Percentiles rank a stretch among this genome's conserved stretches.
These are phyloP conservation scores for Pisolithus sp. DNA, from an alignment of 768 basidiomycete genomes.

Conservation along the genomic window DNA sequence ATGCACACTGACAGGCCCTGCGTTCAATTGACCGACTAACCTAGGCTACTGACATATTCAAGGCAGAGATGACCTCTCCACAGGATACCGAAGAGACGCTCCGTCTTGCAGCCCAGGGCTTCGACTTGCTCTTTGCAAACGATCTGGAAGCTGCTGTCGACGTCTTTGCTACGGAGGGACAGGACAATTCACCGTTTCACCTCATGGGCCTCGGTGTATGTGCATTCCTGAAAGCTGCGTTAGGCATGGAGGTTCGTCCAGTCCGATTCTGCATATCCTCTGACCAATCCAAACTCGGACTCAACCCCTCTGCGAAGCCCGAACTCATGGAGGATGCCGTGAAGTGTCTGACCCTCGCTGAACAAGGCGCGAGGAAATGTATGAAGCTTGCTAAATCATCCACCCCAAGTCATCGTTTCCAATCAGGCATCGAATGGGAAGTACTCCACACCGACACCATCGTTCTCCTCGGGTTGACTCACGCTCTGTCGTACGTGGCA, in stretches of 20 bases:
- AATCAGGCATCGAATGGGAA: constrained; percentile 70
- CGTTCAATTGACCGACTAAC: no score
- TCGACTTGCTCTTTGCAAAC: constrained; percentile 65
- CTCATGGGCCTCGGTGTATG: constrained; percentile 65
- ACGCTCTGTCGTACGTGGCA: constrained; percentile 53
- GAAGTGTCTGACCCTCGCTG: constrained; percentile 47
- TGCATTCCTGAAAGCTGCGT: constrained; percentile 68
- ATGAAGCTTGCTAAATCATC: constrained; percentile 32
- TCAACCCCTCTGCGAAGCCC: not conserved
- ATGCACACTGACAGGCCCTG: no score
- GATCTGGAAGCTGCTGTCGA: constrained; percentile 50
- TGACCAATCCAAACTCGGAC: not conserved
- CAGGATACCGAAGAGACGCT: constrained; percentile 26
- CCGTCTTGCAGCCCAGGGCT: constrained; percentile 42
- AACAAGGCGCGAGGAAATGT: constrained; percentile 36
- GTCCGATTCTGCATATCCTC: not conserved
- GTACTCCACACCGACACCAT: constrained; percentile 68
- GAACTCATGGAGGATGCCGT: constrained; percentile 56
- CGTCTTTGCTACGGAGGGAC: constrained; percentile 31
- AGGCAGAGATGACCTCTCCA: not conserved
- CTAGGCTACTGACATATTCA: no score
- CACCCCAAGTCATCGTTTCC: constrained; percentile 36
- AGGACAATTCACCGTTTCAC: constrained; percentile 60
- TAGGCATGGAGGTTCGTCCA: constrained; percentile 69
- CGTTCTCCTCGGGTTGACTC: constrained; percentile 63